Evolutionary conservation across 23 red algal species (phyloP).

Genomic region (Pyropia haitanensis): DNA sequence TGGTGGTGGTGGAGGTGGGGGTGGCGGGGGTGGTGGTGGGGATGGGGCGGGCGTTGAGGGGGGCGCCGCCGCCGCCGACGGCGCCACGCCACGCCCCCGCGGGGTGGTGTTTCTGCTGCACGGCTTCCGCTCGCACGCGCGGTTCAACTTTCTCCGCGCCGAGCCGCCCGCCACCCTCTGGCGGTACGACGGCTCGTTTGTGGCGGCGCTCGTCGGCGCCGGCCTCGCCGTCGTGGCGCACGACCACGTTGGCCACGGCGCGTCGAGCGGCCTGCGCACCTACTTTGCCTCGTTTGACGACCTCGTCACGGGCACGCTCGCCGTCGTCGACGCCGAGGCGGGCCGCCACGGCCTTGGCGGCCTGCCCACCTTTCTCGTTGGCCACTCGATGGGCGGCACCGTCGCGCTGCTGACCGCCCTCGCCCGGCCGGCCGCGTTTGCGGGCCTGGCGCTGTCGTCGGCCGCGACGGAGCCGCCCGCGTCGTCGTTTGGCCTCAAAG

Average conservation of each 20-base stretch:
- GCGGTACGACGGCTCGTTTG: slow-evolving; percentile 29
- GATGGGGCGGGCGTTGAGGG: too few relatives aligned
- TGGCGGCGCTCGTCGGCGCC: slow-evolving; percentile 24
- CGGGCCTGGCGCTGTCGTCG: slow-evolving; percentile 47
- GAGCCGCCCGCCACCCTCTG: slow-evolving; percentile 6
- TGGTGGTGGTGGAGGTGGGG: too few relatives aligned
- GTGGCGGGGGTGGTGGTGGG: too few relatives aligned
- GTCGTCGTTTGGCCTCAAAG: slow-evolving; percentile 59
- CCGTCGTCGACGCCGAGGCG: slow-evolving; percentile 16
- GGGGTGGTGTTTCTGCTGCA: slow-evolving; percentile 45
- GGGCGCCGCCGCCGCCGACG: too few relatives aligned
- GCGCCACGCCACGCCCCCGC: not conserved
- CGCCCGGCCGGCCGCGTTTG: slow-evolving; percentile 6
- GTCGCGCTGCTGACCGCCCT: slow-evolving; percentile 31
- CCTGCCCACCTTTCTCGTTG: slow-evolving; percentile 49
- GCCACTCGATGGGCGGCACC: slow-evolving; percentile 78
- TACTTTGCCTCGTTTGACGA: slow-evolving; percentile 50
- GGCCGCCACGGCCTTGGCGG: not conserved
- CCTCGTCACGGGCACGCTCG: slow-evolving; percentile 25
- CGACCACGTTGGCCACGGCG: slow-evolving; percentile 65
- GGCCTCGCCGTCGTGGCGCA: slow-evolving; percentile 41
- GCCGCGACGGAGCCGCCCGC: slow-evolving; percentile 50
- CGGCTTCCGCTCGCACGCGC: slow-evolving; percentile 58
- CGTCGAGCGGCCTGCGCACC: slow-evolving; percentile 30
- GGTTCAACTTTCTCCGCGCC: slow-evolving; percentile 53